Evolutionary conservation across 257 asterid genomes (phyloP).

Genomic region (Lithospermum erythrorhizon): DNA sequence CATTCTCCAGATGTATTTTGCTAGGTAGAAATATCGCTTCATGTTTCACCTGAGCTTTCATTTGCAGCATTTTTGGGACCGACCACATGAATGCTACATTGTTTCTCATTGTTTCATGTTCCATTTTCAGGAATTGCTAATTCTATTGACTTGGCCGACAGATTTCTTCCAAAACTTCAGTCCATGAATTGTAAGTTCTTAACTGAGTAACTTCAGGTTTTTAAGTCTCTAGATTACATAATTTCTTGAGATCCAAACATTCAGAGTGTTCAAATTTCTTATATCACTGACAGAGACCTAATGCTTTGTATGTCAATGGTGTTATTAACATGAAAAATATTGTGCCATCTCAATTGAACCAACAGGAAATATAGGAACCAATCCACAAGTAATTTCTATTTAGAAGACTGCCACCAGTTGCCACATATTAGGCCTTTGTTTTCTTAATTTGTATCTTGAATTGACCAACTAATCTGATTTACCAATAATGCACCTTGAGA

Average conservation of each 20-base stretch:
- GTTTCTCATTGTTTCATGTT: constrained; percentile 10
- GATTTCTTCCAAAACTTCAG: constrained; percentile 86
- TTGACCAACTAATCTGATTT: neutral
- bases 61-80: neutral
- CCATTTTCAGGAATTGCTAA: constrained; percentile 73
- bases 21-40: constrained; percentile 40
- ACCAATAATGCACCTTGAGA: neutral
- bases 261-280: neutral
- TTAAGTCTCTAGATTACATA: neutral
- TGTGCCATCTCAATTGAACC: too few relatives aligned
- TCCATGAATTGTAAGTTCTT: constrained; percentile 71
- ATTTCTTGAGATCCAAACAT: neutral
- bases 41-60: neutral
- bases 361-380: neutral
- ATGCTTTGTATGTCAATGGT: too few relatives aligned
- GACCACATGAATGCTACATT: constrained; percentile 6
- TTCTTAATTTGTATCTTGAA: neutral
- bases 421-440: neutral
- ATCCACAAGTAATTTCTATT: neutral
- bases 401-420: neutral
- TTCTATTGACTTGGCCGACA: constrained; percentile 94
- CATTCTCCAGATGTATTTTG: constrained; percentile 84
- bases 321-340: too few relatives aligned
- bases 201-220: constrained; percentile 2
- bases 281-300: neutral